Evolutionary conservation across 257 asterid genomes (phyloP).

Genomic region (Echium plantagineum): DNA sequence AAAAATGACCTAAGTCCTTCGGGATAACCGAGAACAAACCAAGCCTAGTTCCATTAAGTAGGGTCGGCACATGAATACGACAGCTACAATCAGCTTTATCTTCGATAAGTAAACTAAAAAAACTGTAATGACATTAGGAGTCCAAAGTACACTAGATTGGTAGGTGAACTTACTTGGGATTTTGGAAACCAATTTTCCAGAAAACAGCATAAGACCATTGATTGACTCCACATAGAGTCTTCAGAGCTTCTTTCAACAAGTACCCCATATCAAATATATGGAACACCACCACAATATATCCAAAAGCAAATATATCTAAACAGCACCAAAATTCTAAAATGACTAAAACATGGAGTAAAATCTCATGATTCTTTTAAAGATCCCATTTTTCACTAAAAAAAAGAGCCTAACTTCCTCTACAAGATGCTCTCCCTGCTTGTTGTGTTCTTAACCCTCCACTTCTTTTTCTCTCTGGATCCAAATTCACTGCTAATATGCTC

Average conservation of each 20-base stretch:
- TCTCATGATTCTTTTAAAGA: slow-evolving; percentile 7
- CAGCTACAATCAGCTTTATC: too few relatives aligned
- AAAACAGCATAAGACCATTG: slow-evolving; percentile 97
- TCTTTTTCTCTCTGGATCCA: slow-evolving; percentile 89
- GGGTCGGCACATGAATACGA: too few relatives aligned
- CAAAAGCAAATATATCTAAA: slow-evolving; percentile 8
- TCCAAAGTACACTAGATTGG: slow-evolving; percentile 1
- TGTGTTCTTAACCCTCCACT: slow-evolving; percentile 93
- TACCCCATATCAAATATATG: slow-evolving; percentile 47
- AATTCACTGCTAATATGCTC: slow-evolving; percentile 35
- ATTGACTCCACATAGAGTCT: slow-evolving; percentile 88
- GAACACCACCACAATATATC: not conserved
- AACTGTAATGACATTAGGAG: too few relatives aligned
- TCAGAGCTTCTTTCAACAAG: slow-evolving; percentile 85
- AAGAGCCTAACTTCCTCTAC: slow-evolving; percentile 90
- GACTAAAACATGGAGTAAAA: slow-evolving; percentile 4
- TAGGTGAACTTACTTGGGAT: slow-evolving; percentile 59
- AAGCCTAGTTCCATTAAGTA: too few relatives aligned
- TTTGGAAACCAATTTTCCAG: slow-evolving; percentile 89
- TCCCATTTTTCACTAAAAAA: slow-evolving; percentile 9
- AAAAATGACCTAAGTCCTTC: not conserved
- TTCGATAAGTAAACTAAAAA: too few relatives aligned
- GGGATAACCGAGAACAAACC: too few relatives aligned
- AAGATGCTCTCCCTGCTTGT: slow-evolving; percentile 99
- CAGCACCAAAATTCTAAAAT: slow-evolving; percentile 5